Conservation (phyloP, 495 filamentous ascomycete species). For the Cladorrhinum samala region DNA sequence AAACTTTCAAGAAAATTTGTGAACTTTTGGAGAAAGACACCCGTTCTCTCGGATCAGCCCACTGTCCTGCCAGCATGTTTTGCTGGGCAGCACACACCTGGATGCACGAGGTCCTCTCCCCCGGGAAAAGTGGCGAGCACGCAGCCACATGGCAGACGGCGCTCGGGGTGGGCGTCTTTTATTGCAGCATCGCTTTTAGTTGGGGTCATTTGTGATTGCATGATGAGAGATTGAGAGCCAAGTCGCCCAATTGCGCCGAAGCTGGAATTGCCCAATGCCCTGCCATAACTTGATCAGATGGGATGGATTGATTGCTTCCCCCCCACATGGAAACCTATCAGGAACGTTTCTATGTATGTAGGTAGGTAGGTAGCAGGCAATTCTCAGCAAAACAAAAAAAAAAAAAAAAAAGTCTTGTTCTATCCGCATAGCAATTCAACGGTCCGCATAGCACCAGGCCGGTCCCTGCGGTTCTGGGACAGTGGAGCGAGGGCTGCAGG, state of each 20-base stretch:
- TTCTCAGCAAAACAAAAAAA: not conserved
- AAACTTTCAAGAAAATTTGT: too few relatives aligned
- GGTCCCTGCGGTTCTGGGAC: not conserved
- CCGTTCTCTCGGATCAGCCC: too few relatives aligned
- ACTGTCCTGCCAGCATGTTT: too few relatives aligned
- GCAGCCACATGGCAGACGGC: slow-evolving; percentile 13
- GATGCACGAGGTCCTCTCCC: not conserved
- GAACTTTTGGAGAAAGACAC: too few relatives aligned
- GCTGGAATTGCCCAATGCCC: not conserved
- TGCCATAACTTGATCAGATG: not conserved
- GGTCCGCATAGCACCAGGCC: slow-evolving; percentile 5
- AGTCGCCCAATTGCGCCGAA: not conserved
- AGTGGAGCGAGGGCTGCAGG: slow-evolving; percentile 7
- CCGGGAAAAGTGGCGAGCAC: not conserved
- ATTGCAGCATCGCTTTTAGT: not conserved
- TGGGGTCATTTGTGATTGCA: not conserved
- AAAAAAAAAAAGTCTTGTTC: not conserved
- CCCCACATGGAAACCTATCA: too few relatives aligned
- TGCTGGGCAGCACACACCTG: not conserved
- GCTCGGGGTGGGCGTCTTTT: too few relatives aligned
- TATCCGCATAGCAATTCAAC: not conserved
- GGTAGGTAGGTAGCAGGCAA: not conserved
- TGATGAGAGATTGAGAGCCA: not conserved
- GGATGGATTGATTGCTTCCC: too few relatives aligned
- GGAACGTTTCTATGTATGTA: too few relatives aligned